Base-by-base conservation (phyloP, 2,329 filamentous ascomycete genomes). In the Lizonia empirigonia region DNA sequence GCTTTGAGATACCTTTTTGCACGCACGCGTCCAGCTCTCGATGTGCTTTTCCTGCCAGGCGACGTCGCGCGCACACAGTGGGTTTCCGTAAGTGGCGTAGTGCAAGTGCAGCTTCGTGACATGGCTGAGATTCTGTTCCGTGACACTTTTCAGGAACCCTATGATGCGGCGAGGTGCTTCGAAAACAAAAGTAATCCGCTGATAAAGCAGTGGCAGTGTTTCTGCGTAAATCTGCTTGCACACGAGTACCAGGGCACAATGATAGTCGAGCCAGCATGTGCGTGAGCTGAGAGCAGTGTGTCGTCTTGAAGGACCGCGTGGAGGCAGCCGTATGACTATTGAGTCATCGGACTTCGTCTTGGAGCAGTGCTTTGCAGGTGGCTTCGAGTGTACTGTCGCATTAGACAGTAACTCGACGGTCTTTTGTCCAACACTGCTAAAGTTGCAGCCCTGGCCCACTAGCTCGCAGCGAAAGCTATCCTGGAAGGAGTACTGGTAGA, bases 401-500 rank as follows among this genome's bases (percentile, higher is more conserved):
- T 41, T 40, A 7, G 53, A 22, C 22, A 35, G 53, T 4, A 66
- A 46, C 40, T 63, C 69, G 39, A 64, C 8, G 23, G 20, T 30
- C 7, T 20, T 32, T 3, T n/a, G 27, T n/a, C 13, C n/a, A n/a
- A 27, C 16, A 7, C 10, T 19, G 15, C 13, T 19, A 16, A 29
- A 16, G 18, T 39, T 13, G 23, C 47, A 35, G 13, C 15, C 35
- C 3, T 34, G 20, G 7, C 23, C 57, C 8, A 53, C 61, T 26
- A 72, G 51, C 46, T 72, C 68, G 46, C 64, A 67, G 24, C 55
- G 58, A 39, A 62, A 60, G 36, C 52, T 50, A n/a, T 65, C 38
- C 27, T 55, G 37, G 45, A 72, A 72, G 59, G 69, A 72, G 58
- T 63, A 67, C 7, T 42, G 50, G 60, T 80, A 84, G 39, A 84